phyloP scores from a whole-genome alignment of 2,329 filamentous ascomycete genomes.

The Sarocladium kiliense region DNA sequence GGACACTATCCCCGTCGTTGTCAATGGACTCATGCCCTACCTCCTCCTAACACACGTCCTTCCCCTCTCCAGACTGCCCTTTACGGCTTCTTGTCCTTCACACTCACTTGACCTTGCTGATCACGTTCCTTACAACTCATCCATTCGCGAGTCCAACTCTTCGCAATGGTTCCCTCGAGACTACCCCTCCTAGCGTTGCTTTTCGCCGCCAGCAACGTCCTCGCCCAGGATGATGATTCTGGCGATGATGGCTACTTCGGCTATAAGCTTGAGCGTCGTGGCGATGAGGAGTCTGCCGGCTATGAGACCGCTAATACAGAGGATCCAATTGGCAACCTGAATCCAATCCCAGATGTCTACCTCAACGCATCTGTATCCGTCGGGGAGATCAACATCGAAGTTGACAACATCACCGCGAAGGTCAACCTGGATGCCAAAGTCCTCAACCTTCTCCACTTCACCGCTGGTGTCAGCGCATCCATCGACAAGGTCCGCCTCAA shows the following conservation, averaged over 20 bases:
- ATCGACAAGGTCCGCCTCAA: slow-evolving; percentile 51
- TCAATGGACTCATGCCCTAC: background rate
- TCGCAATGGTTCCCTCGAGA: background rate
- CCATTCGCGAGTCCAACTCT: slow-evolving; percentile 5
- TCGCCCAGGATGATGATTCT: slow-evolving; percentile 21
- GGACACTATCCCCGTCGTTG: background rate
- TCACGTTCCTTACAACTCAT: background rate
- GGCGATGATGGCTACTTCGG: slow-evolving; percentile 45
- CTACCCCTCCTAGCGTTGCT: slow-evolving; percentile 18
- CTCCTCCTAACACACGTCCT: background rate
- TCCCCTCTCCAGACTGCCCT: background rate
- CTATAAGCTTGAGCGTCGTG: slow-evolving; percentile 46
- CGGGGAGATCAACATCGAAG: slow-evolving; percentile 52
- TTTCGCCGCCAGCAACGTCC: slow-evolving; percentile 21
- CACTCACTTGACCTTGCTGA: background rate
- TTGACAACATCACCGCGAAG: slow-evolving; percentile 51
- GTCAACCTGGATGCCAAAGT: slow-evolving; percentile 18
- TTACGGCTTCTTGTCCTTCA: background rate
- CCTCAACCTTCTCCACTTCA: slow-evolving; percentile 53
- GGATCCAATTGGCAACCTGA: slow-evolving; percentile 34
- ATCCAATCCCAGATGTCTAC: slow-evolving; percentile 50
- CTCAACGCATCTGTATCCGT: slow-evolving; percentile 55
- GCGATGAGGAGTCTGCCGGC: slow-evolving; percentile 42
- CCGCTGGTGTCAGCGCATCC: slow-evolving; percentile 53
- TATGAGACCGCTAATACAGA: slow-evolving; percentile 50